Conservation (phyloP, 2,329 filamentous ascomycete species). For the Aspergillus texensis region DNA sequence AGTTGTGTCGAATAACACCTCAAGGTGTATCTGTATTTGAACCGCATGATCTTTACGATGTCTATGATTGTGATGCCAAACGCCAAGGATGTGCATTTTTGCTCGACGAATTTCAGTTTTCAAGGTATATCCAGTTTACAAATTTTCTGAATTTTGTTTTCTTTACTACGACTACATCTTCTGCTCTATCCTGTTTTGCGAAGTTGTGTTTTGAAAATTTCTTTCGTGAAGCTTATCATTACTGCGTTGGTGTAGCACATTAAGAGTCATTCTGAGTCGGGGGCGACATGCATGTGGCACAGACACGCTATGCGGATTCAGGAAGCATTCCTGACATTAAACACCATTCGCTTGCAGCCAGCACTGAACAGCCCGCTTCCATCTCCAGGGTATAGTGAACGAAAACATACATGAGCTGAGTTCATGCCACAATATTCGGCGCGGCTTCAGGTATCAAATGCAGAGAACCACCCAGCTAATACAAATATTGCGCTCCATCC, state of each 20-base stretch:
- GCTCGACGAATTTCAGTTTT: background rate
- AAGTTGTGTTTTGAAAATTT: background rate
- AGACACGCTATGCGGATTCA: background rate
- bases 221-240: conserved; percentile 8
- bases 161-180: background rate
- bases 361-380: background rate
- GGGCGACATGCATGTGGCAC: background rate
- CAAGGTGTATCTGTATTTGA: background rate
- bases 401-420: background rate
- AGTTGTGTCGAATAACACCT: background rate
- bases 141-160: background rate
- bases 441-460: background rate
- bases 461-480: background rate
- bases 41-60: background rate
- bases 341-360: background rate
- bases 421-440: background rate
- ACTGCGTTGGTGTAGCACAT: conserved; percentile 11
- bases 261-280: background rate
- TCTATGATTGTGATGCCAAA: background rate
- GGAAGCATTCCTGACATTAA: conserved; percentile 4
- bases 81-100: background rate
- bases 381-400: background rate
- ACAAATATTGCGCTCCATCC: background rate
- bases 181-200: background rate
- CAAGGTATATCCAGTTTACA: background rate